phyloP scores from a whole-genome alignment of 352 stramenopile species.

The Pythium myriotylum region DNA sequence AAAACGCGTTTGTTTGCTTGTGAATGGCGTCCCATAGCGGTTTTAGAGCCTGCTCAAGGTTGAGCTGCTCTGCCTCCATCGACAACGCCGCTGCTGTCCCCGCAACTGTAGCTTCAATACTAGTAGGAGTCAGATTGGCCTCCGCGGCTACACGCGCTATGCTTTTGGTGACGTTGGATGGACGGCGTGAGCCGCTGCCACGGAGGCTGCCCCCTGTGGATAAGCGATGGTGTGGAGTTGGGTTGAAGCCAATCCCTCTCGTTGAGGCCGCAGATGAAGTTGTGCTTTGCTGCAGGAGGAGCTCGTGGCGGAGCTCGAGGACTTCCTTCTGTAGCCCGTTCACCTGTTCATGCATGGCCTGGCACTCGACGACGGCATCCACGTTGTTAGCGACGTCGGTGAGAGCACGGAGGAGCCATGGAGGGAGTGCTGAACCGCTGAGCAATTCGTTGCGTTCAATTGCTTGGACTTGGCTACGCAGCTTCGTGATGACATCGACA shows the following conservation, averaged over 20 bases:
- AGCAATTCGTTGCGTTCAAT: constrained; percentile 82
- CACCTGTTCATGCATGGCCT: constrained; percentile 74
- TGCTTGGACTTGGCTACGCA: constrained; percentile 62
- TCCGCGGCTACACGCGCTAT: neutral
- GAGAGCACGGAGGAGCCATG: constrained; percentile 74
- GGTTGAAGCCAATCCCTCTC: constrained; percentile 35
- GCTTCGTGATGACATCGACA: constrained; percentile 71
- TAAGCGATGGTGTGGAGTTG: constrained; percentile 59
- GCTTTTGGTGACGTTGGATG: constrained; percentile 5
- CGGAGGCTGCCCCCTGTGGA: constrained; percentile 40
- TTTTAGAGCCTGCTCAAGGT: constrained; percentile 48
- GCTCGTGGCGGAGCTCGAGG: constrained; percentile 74
- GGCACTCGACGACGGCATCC: constrained; percentile 79
- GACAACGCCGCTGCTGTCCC: constrained; percentile 28
- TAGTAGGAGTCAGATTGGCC: constrained; percentile 26
- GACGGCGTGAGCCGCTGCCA: constrained; percentile 7
- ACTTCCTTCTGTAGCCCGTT: constrained; percentile 78
- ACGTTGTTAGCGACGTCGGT: constrained; percentile 82
- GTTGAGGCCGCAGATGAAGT: constrained; percentile 8
- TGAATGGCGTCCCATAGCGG: constrained; percentile 80
- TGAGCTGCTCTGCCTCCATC: constrained; percentile 16
- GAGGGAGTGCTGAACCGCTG: constrained; percentile 60
- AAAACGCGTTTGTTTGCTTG: constrained; percentile 78
- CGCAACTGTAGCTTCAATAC: constrained; percentile 24
- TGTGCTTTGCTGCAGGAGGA: constrained; percentile 65